A percentile compares a stretch with the other conserved stretches of the same genome.
Conservation (phyloP, 2,329 filamentous ascomycete genomes). For the Macrophomina pseudophaseolina region DNA sequence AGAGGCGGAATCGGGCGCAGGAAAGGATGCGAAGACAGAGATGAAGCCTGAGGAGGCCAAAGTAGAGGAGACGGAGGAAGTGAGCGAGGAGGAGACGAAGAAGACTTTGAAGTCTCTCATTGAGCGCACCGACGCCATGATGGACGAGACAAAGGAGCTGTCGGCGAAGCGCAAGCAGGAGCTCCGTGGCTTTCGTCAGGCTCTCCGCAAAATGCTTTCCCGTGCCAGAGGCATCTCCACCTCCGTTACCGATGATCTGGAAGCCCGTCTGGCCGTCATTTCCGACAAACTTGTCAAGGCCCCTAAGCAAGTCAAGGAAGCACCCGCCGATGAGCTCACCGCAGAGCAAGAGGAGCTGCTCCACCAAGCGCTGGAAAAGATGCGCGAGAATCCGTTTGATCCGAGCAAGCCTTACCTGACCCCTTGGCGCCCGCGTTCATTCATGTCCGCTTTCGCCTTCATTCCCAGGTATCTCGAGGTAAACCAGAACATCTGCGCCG, state of each 20-base stretch:
- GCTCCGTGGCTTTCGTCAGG: slow-evolving; percentile 72
- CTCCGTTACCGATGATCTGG: slow-evolving; percentile 47
- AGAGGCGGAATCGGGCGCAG: slow-evolving; percentile 54
- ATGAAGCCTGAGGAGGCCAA: slow-evolving; percentile 25
- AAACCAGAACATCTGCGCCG: slow-evolving; percentile 94
- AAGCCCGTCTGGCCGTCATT: slow-evolving; percentile 54
- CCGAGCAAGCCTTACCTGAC: slow-evolving; percentile 82
- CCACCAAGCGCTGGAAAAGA: slow-evolving; percentile 61
- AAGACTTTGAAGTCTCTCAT: slow-evolving; percentile 41
- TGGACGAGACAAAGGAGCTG: slow-evolving; percentile 59
- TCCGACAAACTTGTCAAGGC: slow-evolving; percentile 28
- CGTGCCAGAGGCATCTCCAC: slow-evolving; percentile 50
- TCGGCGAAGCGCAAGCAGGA: slow-evolving; percentile 76
- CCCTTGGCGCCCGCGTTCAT: slow-evolving; percentile 85
- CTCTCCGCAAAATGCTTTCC: slow-evolving; percentile 67
- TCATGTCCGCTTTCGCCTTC: slow-evolving; percentile 91
- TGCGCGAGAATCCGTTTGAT: slow-evolving; percentile 76
- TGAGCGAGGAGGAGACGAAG: slow-evolving; percentile 28
- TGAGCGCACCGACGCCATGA: slow-evolving; percentile 63
- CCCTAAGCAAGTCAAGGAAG: slow-evolving; percentile 19
- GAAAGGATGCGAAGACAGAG: slow-evolving; percentile 54
- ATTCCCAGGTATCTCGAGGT: slow-evolving; percentile 96
- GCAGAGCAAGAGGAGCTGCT: slow-evolving; percentile 60
- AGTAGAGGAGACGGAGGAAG: slow-evolving; percentile 31
- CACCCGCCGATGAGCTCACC: slow-evolving; percentile 6